Evolutionary conservation across 169 alveolate species (phyloP), one percentile per base, ranked within the genome.

Genomic region (Toxoplasma gondii): DNA sequence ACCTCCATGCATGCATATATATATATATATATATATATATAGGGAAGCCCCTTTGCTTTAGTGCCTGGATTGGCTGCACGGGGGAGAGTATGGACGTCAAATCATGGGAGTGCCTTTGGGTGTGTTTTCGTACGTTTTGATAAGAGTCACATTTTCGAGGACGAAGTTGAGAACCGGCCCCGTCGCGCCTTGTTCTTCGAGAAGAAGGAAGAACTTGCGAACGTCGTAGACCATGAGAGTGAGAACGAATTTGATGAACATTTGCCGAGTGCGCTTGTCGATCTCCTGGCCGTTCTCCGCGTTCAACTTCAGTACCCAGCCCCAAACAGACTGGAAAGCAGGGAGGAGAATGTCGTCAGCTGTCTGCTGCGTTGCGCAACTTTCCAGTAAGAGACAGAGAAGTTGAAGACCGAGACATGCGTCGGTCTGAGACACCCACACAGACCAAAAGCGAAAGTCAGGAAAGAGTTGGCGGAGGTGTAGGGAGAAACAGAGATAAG

Each of bases 381-480:
- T 12, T 31, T 36, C 58, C 36, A 90, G 87, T 88, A 90, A 34
- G 31, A 39, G 54, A 49, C 87, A 90, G 43, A 90, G 69, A 9
- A 90, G 69, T 74, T 90, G 93, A 41, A 90, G 49, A 78, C 93
- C 93, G 16, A 27, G 34, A 87, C 93, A 67, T 12, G 93, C 88
- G 45, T 90, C 93, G 31, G 45, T 70, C 93, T 69, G 78, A 39
- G 39, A 34, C 43, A 82, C 54, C 69, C 44, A 39, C 45, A 39
- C 0, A 86, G 41, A 12, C 38, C 31, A 36, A 67, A 44, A 39
- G 67, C 19, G 41, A 49, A 22, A 24, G 54, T 2, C n/a, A 31
- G 34, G 88, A 7, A 38, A 41, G 34, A 12, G 12, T 49, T 12
- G n/a, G n/a, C n/a, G n/a, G 34, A 69, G 38, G 38, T 69, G 19